Evolutionary conservation across 192 early-diverging fungal species (phyloP), one percentile per base, ranked within the genome.

Genomic region (Gaertneriomyces semiglobifer): DNA sequence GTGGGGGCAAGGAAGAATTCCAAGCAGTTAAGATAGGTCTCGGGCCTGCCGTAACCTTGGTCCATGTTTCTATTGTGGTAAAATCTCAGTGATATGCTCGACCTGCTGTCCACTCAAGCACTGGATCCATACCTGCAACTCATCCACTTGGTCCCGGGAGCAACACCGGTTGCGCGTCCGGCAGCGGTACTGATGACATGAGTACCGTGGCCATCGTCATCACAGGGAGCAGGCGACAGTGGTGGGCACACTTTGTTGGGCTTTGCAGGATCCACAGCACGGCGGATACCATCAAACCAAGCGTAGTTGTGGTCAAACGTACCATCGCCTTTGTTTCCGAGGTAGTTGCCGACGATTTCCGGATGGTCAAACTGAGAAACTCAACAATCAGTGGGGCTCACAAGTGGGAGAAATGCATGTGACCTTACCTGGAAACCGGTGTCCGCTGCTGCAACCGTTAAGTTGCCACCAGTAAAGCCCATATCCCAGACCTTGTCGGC

Each of bases 1-100:
- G 62, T 63, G 0, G 62, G 62, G 40, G 62, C 62, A 18, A 63
- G 46, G 62, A 63, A 63, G 38, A 63, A 63, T 38, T 63, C 62
- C 20, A 63, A n/a, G 51, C 62, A 63, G 48, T 51, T 53, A 38
- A 63, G 51, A 51, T 63, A 63, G 6, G 46, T 53, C 51, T 63
- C 62, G 4, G 62, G 62, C 6, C 62, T 11, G 25, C 62, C 62
- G 62, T 40, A n/a, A 53, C 62, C 62, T 14, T 63, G n/a, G 48
- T 63, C 46, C 62, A 63, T 63, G 62, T 56, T 56, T 11, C 25
- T 33, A 33, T 33, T 33, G 25, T 33, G 25, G 25, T 33, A 2
- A 33, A 33, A 33, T 33, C 0, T 33, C 25, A 33, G 25, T 33
- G 25, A 33, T 33, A 33, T 33, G 25, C 25, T 33, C 25, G 25